Evolutionary conservation across 257 asterid genomes (phyloP).

Genomic region (Solanum corneliomulleri): DNA sequence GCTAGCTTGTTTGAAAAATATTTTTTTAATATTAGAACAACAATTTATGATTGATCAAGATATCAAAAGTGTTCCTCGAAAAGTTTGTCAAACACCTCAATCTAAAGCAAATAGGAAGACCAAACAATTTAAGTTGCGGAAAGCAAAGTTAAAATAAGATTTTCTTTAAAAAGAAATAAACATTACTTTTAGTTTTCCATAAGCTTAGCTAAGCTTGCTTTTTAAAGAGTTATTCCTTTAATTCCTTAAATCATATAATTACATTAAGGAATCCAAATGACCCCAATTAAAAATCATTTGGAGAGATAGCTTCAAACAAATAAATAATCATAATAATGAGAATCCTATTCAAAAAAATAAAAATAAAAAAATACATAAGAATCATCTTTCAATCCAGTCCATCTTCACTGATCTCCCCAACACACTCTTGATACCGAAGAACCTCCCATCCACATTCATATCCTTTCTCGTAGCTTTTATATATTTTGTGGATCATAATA

Average conservation of each 20-base stretch:
- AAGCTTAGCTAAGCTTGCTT: not conserved
- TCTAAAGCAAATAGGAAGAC: not conserved
- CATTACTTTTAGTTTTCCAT: not conserved
- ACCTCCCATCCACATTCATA: not conserved
- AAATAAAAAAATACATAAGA: too few relatives aligned
- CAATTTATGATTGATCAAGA: not conserved
- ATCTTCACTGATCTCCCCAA: not conserved
- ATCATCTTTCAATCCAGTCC: not conserved
- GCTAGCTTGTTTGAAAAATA: not conserved
- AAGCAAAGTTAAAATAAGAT: not conserved
- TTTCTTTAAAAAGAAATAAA: too few relatives aligned
- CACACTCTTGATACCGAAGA: not conserved
- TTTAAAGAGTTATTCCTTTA: not conserved
- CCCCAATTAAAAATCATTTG: not conserved
- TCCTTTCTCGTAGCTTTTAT: not conserved
- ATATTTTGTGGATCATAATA: not conserved
- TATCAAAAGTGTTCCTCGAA: not conserved
- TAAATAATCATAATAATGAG: not conserved
- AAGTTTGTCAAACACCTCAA: not conserved
- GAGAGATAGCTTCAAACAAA: not conserved
- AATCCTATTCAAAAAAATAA: not conserved
- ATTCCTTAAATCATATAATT: not conserved
- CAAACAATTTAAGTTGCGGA: not conserved
- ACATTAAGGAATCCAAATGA: not conserved
- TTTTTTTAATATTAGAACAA: not conserved